Base-by-base conservation (phyloP, 805 yeast genomes). In the Candida nemodendra region DNA sequence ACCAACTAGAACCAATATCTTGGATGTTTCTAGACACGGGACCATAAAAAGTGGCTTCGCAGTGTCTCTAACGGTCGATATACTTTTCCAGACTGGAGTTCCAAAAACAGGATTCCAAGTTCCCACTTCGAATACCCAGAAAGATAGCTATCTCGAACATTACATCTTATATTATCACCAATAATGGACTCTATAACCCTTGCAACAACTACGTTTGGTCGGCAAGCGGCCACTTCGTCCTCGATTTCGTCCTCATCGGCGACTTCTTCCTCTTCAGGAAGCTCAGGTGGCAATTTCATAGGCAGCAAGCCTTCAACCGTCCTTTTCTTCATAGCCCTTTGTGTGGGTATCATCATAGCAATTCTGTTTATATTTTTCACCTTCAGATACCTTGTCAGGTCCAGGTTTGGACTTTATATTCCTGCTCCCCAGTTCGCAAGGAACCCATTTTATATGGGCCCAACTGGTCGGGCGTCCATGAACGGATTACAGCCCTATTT, bases 291-390 rank as follows among this genome's bases (percentile, higher is more conserved):
- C 17, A 44, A 30, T 23, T 59, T 57, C 42, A 54, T 64, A 13
- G 68, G 66, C 5, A 72, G 69, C 48, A 66, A 74, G 24, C 84
- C 85, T 1, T 76, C 84, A 1, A 78, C 84, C 1, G 78, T 79
- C 24, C 61, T 81, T 21, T 81, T 81, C 58, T 78, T 79, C 57
- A 60, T 81, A 9, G 84, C 86, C 1, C 65, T 81, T 24, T 74
- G 81, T 1, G 75, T 79, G 11, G 86, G 85, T 3, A 72, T 78
- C 9, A 52, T 72, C 16, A 78, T 79, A 27, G 84, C 84, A 4
- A 15, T 67, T 0, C 54, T 78, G 18, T 78, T 81, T 48, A 46
- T 78, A 7, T 78, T 78, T 59, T 79, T 81, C 66, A 76, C 85
- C 9, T 52, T 76, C 36, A 61, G 84, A 33, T 79, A 81, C 55